phyloP scores from a whole-genome alignment of 768 basidiomycete species.

The Lyophyllum semitale region DNA sequence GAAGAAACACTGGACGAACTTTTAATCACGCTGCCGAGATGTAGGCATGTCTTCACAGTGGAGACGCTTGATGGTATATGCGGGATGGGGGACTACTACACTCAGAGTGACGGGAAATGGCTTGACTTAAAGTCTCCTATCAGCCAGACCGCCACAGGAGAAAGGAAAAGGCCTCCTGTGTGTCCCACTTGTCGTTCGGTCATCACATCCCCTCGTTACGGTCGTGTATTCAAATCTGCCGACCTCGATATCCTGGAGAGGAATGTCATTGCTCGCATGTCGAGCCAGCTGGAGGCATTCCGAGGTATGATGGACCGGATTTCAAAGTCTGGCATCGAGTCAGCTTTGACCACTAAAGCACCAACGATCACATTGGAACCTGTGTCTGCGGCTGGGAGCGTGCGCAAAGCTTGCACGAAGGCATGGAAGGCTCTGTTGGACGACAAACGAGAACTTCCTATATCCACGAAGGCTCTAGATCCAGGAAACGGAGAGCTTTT shows the following conservation, averaged over 20 bases:
- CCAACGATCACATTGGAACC: conserved; percentile 6
- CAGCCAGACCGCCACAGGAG: conserved; percentile 14
- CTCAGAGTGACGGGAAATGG: conserved; percentile 42
- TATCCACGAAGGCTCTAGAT: conserved; percentile 11
- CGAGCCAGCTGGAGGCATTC: conserved; percentile 37
- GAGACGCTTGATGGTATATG: conserved; percentile 70
- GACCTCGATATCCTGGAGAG: conserved; percentile 66
- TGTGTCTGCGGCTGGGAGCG: conserved; percentile 12
- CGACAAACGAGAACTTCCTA: conserved; percentile 3
- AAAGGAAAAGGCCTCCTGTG: conserved; percentile 41
- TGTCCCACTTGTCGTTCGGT: conserved; percentile 66
- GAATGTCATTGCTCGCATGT: conserved; percentile 58
- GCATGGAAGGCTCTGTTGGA: conserved; percentile 11
- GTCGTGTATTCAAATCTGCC: conserved; percentile 61
- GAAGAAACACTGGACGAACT: conserved; percentile 44
- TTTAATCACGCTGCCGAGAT: conserved; percentile 61
- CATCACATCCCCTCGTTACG: conserved; percentile 61
- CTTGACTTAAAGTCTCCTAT: conserved; percentile 43
- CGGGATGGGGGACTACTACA: conserved; percentile 53
- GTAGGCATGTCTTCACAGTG: conserved; percentile 68
- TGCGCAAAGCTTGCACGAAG: conserved; percentile 12
- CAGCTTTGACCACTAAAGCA: conserved; percentile 7
- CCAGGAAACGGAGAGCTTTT: conserved; percentile 18
- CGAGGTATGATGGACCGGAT: conserved; percentile 29
- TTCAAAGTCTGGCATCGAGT: conserved; percentile 23